Conservation (phyloP, 164 flowering plant genomes). For the Piper betle region DNA sequence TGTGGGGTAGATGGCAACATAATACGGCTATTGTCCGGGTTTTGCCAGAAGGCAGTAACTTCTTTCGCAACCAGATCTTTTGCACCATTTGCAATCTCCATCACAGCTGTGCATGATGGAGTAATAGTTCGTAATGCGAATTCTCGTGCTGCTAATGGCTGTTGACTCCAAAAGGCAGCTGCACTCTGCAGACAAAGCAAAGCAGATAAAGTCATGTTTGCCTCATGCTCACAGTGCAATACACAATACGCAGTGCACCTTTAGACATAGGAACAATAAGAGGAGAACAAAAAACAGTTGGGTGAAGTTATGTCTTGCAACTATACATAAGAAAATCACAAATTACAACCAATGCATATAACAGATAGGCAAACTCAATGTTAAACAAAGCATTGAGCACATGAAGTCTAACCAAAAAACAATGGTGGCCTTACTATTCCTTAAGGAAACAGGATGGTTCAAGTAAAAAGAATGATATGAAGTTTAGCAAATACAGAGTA, state of each 20-base stretch:
- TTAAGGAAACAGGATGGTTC: background rate
- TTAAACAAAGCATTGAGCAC: too few species aligned
- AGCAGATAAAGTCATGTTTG: background rate
- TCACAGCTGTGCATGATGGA: conserved; percentile 67
- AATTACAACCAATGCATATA: too few species aligned
- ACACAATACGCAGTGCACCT: too few species aligned
- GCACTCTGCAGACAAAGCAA: conserved; percentile 37
- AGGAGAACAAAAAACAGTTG: too few species aligned
- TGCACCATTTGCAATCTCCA: conserved; percentile 57
- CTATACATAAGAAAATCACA: too few species aligned
- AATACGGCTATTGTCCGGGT: conserved; percentile 90
- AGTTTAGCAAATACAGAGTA: too few species aligned
- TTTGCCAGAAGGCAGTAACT: conserved; percentile 67
- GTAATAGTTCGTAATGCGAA: conserved; percentile 84
- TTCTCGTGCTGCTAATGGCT: conserved; percentile 87
- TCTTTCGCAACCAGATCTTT: conserved; percentile 86
- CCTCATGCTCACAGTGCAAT: too few species aligned
- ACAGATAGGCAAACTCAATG: too few species aligned
- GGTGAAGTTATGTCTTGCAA: too few species aligned
- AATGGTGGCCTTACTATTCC: too few species aligned
- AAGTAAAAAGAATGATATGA: too few species aligned
- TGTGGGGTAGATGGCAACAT: conserved; percentile 97
- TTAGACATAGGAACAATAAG: too few species aligned
- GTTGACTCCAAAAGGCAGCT: conserved; percentile 86
- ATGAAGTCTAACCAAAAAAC: background rate